phyloP scores from a whole-genome alignment of 352 stramenopile genomes.

The Peronosclerospora sorghi region DNA sequence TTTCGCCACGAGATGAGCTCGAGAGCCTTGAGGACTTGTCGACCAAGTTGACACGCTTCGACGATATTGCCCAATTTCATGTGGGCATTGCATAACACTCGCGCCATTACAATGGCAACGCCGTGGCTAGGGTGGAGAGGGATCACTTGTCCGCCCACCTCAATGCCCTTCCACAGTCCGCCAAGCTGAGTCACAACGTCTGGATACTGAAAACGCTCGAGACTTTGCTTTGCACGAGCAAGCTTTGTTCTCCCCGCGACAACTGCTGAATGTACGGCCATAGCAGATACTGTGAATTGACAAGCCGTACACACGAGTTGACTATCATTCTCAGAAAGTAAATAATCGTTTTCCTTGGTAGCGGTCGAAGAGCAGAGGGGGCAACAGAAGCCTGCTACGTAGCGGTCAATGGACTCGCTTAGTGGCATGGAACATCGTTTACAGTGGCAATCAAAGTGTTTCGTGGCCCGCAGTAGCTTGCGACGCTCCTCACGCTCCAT shows the following conservation, averaged over 20 bases:
- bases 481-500: slow-evolving; percentile 23
- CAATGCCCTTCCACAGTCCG: slow-evolving; percentile 8
- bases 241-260: slow-evolving; percentile 6
- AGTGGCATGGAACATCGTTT: slow-evolving; percentile 25
- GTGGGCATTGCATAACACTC: slow-evolving; percentile 25
- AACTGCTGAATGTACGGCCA: slow-evolving; percentile 8
- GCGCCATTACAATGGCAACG: slow-evolving; percentile 19
- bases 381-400: slow-evolving; percentile 28
- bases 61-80: slow-evolving; percentile 30
- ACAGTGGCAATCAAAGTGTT: slow-evolving; percentile 40
- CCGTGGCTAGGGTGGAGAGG: slow-evolving; percentile 24
- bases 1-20: slow-evolving; percentile 17
- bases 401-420: slow-evolving; percentile 25
- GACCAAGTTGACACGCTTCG: slow-evolving; percentile 17
- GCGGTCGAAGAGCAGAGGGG: slow-evolving; percentile 14
- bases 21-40: slow-evolving; percentile 18
- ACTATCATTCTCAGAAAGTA: slow-evolving; percentile 15
- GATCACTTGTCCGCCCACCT: slow-evolving; percentile 14
- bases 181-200: slow-evolving; percentile 16
- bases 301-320: slow-evolving; percentile 20
- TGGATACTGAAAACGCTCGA: slow-evolving; percentile 22
- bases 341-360: slow-evolving; percentile 3
- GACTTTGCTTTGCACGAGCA: slow-evolving; percentile 17
- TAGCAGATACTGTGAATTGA: slow-evolving; percentile 9
- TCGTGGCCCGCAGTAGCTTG: slow-evolving; percentile 26